Percentiles rank a stretch among this genome's conserved stretches.
phyloP scores from a whole-genome alignment of 371 early-diverging fungal species.

The Mycotypha africana region DNA sequence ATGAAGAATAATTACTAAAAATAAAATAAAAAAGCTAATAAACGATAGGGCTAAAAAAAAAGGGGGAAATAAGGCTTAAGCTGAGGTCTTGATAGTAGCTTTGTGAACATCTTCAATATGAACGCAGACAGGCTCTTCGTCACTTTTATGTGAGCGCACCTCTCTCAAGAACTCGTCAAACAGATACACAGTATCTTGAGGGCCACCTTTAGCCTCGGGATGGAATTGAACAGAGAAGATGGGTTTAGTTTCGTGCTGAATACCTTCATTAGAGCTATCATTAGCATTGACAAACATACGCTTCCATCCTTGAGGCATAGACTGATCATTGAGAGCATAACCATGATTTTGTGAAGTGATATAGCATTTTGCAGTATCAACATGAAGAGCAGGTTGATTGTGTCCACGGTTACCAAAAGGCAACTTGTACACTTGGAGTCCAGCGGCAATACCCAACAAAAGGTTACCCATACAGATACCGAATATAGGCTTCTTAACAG shows the following conservation, averaged over 20 bases:
- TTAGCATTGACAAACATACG: constrained; percentile 87
- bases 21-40: too few relatives aligned
- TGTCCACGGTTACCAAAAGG: constrained; percentile 96
- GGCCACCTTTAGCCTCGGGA: constrained; percentile 92
- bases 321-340: constrained; percentile 73
- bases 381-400: constrained; percentile 88
- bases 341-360: constrained; percentile 96
- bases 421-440: constrained; percentile 80
- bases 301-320: constrained; percentile 68
- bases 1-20: too few relatives aligned
- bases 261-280: constrained; percentile 90
- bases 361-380: constrained; percentile 50
- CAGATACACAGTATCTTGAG: constrained; percentile 78
- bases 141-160: constrained; percentile 19
- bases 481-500: constrained; percentile 81
- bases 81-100: constrained; percentile 17
- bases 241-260: constrained; percentile 67
- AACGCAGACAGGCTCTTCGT: constrained; percentile 3
- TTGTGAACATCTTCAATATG: constrained; percentile 6
- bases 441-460: constrained; percentile 87
- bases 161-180: constrained; percentile 61
- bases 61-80: constrained; percentile 7
- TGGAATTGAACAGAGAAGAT: constrained; percentile 91
- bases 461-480: constrained; percentile 98
- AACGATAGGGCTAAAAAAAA: too few relatives aligned